Evolutionary conservation across 1,139 yeast genomes (phyloP), one percentile per base, ranked within the genome.

Genomic region (Pichia sp.): DNA sequence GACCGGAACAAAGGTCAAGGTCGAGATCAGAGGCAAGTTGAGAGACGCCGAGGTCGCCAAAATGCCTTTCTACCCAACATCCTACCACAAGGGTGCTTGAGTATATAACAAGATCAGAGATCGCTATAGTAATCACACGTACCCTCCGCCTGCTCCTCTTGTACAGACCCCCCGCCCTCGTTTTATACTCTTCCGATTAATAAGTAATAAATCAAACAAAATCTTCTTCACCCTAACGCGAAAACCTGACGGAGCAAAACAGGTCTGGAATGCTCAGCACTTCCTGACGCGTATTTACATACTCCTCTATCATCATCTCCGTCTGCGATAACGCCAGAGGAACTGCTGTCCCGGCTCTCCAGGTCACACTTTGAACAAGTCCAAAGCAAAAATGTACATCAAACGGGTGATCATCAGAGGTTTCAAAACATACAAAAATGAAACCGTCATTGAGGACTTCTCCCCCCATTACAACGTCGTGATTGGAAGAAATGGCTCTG

Each of bases 401-500:
- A 68, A 68, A 55, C 58, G 66, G 47, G 71, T 68, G 49, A 78
- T 81, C 14, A 88, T 93, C 58, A 96, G 91, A 68, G 99, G 99
- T 48, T 93, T 93, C 76, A 91, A 91, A 72, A 92, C 99, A 58
- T 93, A 91, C 71, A 87, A 88, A 73, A 87, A 88, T 67, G 84
- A 89, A 51, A 89, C 97, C 0, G 79, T 81, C 9, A 81, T 93
- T 17, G 95, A 88, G 49, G 77, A 80, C 33, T 74, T 93, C 52
- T 86, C 95, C 0, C 95, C 95, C 0, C 81, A 83, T 57, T 88
- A 86, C 67, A 93, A 93, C 70, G 96, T 92, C 33, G 91, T 93
- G 14, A 90, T 93, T 34, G 99, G 99, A 3, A 75, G 97, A 52
- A 93, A 93, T 70, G 99, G 99, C 16, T 87, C 97, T 7, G 99